These are phyloP conservation scores for Diversispora eburnea DNA, from an alignment of 192 early-diverging fungal genomes.

Conservation along the genomic window DNA sequence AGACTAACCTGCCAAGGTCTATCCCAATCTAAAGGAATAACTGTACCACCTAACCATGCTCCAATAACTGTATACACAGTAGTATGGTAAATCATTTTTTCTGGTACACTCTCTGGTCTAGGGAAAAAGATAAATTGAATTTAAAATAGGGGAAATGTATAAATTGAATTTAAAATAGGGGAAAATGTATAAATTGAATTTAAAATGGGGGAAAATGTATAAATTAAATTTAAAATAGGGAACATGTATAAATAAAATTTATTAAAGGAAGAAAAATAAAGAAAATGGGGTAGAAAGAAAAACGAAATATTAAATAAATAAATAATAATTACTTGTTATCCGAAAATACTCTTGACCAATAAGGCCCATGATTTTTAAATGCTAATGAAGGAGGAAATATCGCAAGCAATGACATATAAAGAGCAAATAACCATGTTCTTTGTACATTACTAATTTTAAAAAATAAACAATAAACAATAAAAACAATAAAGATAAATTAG, in stretches of 20 bases:
- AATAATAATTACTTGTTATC: not conserved
- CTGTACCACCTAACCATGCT: constrained; percentile 46
- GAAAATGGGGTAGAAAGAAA: not conserved
- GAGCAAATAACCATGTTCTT: constrained; percentile 33
- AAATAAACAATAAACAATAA: constrained; percentile 11
- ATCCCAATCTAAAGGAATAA: constrained; percentile 49
- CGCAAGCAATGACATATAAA: constrained; percentile 35
- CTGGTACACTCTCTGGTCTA: constrained; percentile 36
- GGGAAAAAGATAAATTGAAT: no score
- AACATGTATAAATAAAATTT: no score
- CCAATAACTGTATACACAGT: constrained; percentile 35
- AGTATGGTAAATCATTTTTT: constrained; percentile 40
- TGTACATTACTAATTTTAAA: constrained; percentile 29
- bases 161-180: no score
- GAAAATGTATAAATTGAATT: no score
- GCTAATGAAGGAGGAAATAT: constrained; percentile 28
- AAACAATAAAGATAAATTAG: not conserved
- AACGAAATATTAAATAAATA: not conserved
- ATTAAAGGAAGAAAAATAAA: no score
- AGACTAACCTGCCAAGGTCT: constrained; percentile 41
- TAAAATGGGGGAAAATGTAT: no score
- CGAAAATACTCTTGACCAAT: constrained; percentile 35
- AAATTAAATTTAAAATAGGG: no score
- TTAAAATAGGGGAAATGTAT: no score
- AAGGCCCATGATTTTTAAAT: constrained; percentile 8